Evolutionary conservation across 2,329 filamentous ascomycete genomes (phyloP), one percentile per base, ranked within the genome.

Genomic region (Penicillium sumatraense): DNA sequence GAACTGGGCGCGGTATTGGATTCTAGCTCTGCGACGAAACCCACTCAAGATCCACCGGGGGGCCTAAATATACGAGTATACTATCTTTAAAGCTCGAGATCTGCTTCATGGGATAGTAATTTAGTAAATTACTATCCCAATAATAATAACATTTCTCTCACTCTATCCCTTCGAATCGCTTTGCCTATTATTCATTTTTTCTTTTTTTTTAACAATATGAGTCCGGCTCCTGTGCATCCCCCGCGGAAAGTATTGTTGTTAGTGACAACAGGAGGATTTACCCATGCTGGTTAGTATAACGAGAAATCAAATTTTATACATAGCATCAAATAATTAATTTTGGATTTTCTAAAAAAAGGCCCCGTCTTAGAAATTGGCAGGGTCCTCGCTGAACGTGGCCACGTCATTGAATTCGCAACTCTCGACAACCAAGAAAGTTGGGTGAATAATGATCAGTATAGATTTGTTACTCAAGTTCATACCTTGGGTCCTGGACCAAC

Each of bases 351-450:
- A 18, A 18, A 18, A 9, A 41, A 29, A 50, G 48, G 31, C 5
- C 48, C 48, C n/a, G 36, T 50, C 5, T 21, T 50, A 18, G 48
- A 50, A 16, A 41, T 50, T 10, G 48, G 48, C 13, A 26, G 48
- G 16, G 48, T 42, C 33, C 35, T 41, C 20, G 45, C 50, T n/a
- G 48, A 50, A 13, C 48, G 48, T n/a, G 48, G 48, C 9, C 48
- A 50, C 24, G 26, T 10, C 46, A 49, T 79, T 49, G 69, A 73
- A 16, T 78, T 78, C 29, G 75, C 74, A 18, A 78, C 75, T 1
- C 66, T 71, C 26, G 53, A 68, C 7, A 71, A 71, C 10, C 75
- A 77, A 54, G 72, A 75, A 26, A 40, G 49, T 27, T 78, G 74
- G 74, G 59, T 64, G 7, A 49, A 65, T 2, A 54, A 61, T 9